Conservation (phyloP, 2,329 filamentous ascomycete genomes). For the Paecilomyces dactylethromorphus region DNA sequence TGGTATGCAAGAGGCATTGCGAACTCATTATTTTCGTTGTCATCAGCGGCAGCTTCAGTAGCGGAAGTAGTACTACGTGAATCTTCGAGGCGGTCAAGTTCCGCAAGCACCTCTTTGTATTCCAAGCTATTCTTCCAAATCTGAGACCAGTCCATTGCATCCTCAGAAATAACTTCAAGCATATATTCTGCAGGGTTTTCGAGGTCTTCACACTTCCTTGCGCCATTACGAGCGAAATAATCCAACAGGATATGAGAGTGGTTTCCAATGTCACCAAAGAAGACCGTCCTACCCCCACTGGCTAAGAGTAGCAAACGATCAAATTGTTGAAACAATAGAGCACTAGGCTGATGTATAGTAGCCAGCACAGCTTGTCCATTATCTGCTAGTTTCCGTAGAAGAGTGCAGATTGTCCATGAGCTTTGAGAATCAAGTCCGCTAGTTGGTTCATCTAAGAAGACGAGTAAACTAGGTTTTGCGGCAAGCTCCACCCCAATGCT, state of each 20-base stretch:
- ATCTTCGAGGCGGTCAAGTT: constrained; percentile 39
- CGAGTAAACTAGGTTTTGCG: constrained; percentile 79
- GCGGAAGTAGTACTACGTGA: constrained; percentile 28
- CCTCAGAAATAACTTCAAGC: constrained; percentile 57
- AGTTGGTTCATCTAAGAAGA: constrained; percentile 93
- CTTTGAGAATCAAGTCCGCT: constrained; percentile 91
- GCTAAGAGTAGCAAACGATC: constrained; percentile 60
- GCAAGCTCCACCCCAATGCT: constrained; percentile 94
- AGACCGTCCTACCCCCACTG: constrained; percentile 60
- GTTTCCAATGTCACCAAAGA: constrained; percentile 61
- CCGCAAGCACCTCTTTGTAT: constrained; percentile 49
- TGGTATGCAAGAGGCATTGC: constrained; percentile 68
- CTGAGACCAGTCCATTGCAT: constrained; percentile 58
- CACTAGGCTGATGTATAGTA: constrained; percentile 95
- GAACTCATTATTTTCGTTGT: constrained; percentile 79
- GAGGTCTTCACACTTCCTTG: constrained; percentile 49
- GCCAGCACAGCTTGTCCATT: constrained; percentile 90
- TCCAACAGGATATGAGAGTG: constrained; percentile 51
- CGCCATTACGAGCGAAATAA: constrained; percentile 62
- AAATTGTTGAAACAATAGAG: constrained; percentile 86
- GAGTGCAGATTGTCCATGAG: constrained; percentile 82
- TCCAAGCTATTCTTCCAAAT: constrained; percentile 56
- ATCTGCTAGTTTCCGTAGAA: constrained; percentile 83
- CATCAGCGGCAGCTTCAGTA: constrained; percentile 36
- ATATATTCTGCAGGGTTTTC: constrained; percentile 75